Evolutionary conservation across 1,139 yeast genomes (phyloP).

Genomic region (Yamadazyma siamensis): DNA sequence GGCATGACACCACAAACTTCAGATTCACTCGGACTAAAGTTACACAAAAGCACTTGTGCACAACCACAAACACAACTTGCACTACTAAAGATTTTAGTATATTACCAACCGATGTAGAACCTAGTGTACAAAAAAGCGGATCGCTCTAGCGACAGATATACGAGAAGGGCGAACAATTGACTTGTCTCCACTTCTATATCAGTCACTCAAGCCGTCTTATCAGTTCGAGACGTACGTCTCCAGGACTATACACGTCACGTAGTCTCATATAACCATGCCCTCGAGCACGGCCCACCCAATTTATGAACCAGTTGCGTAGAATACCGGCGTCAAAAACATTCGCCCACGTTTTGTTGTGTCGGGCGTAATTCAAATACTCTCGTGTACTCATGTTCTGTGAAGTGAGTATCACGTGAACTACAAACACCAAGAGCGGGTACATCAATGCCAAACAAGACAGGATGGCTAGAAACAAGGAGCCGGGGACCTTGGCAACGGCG

Average conservation of each 20-base stretch:
- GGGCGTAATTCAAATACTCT: constrained; percentile 51
- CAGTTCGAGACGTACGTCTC: constrained; percentile 43
- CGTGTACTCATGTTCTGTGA: constrained; percentile 67
- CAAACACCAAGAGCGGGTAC: constrained; percentile 55
- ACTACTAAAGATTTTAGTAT: no score
- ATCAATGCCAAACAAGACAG: constrained; percentile 39
- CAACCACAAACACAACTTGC: no score
- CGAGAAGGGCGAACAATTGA: no score
- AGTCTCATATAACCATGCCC: constrained; percentile 41
- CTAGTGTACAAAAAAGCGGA: no score
- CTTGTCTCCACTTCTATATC: no score
- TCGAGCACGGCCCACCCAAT: constrained; percentile 49
- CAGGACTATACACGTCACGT: constrained; percentile 30
- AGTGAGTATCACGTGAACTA: constrained; percentile 53
- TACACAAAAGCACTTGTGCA: no score
- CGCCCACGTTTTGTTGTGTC: constrained; percentile 24
- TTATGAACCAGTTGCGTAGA: constrained; percentile 37
- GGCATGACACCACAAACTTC: no score
- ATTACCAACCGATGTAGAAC: no score
- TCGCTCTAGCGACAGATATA: no score
- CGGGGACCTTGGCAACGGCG: constrained; percentile 32
- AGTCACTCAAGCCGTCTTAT: no score
- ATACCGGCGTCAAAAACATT: constrained; percentile 44
- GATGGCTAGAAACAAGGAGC: constrained; percentile 46
- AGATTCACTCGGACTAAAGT: no score